Evolutionary conservation across 441 rosid species (phyloP).

Genomic region (Gossypium gossypioides): DNA sequence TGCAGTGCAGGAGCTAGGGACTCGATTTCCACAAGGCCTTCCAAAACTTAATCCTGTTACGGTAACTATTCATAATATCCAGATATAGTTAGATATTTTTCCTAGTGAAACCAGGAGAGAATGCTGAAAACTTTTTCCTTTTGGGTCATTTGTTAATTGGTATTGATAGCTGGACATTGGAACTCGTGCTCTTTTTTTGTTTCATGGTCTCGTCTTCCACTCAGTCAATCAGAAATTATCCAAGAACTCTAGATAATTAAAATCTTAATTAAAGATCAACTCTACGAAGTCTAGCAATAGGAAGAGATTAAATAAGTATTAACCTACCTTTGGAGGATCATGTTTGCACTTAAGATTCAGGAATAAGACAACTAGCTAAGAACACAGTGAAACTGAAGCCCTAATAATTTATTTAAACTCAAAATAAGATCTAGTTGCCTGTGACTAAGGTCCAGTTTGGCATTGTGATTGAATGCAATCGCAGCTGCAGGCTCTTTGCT

Average conservation of each 20-base stretch:
- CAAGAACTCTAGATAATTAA: not conserved
- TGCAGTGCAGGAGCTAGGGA: constrained; percentile 72
- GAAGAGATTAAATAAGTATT: not conserved
- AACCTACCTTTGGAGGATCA: not conserved
- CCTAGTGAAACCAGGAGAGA: not conserved
- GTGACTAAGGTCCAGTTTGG: not conserved
- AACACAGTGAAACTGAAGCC: not conserved
- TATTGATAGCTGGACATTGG: not conserved
- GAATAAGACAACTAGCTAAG: not conserved
- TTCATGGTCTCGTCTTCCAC: not conserved
- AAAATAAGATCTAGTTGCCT: not conserved
- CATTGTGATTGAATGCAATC: not conserved
- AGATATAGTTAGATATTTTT: not conserved
- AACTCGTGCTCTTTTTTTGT: not conserved
- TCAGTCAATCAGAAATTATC: not conserved
- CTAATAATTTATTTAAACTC: not conserved
- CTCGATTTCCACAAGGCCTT: constrained; percentile 79
- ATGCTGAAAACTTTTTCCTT: not conserved
- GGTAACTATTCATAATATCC: constrained; percentile 28
- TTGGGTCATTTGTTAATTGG: not conserved
- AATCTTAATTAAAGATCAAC: not conserved
- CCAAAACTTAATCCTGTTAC: constrained; percentile 97
- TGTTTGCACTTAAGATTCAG: not conserved
- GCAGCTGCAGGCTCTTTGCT: not conserved
- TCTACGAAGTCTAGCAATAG: not conserved